These are phyloP conservation scores for Solanum infundibuliforme DNA, from an alignment of 257 asterid species.

Conservation along the genomic window DNA sequence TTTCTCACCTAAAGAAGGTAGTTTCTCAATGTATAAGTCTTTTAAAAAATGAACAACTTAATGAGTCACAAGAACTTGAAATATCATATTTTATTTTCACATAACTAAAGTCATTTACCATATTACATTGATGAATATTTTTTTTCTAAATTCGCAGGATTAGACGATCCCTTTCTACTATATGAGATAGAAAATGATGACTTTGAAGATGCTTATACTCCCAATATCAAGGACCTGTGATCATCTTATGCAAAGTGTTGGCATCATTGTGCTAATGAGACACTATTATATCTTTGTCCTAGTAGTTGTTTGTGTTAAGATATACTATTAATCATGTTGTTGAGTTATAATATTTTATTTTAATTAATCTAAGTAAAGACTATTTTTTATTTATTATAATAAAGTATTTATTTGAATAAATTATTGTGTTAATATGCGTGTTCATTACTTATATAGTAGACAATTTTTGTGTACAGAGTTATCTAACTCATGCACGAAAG, in stretches of 20 bases:
- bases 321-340: background rate
- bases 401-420: background rate
- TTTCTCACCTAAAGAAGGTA: background rate
- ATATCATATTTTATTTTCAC: too few species aligned
- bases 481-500: background rate
- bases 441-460: background rate
- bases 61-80: background rate
- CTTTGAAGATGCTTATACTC: background rate
- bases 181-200: background rate
- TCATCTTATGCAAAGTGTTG: background rate
- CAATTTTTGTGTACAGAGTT: too few species aligned
- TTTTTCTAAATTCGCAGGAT: background rate
- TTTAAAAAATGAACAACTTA: too few species aligned
- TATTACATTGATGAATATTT: background rate
- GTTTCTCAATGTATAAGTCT: background rate
- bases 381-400: too few species aligned
- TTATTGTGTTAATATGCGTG: background rate
- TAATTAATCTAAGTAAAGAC: background rate
- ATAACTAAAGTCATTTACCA: background rate
- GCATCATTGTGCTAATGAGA: background rate
- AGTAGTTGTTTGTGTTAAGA: background rate
- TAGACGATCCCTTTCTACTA: background rate
- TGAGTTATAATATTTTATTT: too few species aligned
- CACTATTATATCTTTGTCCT: too few species aligned
- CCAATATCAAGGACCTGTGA: background rate